These are phyloP conservation scores for Spatholobus suberectus DNA, from an alignment of 306 rosid species.

Conservation along the genomic window DNA sequence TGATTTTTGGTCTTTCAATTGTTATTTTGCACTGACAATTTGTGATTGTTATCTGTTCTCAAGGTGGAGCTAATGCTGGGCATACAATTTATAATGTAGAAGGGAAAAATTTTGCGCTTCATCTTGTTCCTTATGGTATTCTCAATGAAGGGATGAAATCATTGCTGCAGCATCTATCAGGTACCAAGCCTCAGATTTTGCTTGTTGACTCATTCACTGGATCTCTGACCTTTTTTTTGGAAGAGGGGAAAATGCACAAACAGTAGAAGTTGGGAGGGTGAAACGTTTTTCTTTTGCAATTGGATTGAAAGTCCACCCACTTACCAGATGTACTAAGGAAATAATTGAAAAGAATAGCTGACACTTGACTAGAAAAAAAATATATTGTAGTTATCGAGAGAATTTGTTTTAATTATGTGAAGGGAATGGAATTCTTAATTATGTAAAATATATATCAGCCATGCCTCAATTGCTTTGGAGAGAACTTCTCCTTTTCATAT, in stretches of 20 bases:
- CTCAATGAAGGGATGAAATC: slow-evolving; percentile 93
- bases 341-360: background rate
- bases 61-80: slow-evolving; percentile 99
- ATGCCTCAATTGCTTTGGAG: background rate
- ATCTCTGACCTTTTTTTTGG: slow-evolving; percentile 12
- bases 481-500: background rate
- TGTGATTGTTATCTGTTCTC: background rate
- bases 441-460: background rate
- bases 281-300: slow-evolving; percentile 16
- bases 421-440: slow-evolving; percentile 1
- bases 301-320: slow-evolving; percentile 9
- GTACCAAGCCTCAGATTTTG: slow-evolving; percentile 34
- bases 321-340: background rate
- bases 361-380: slow-evolving; percentile 16
- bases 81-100: slow-evolving; percentile 94
- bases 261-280: background rate
- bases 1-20: background rate
- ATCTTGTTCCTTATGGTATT: slow-evolving; percentile 94
- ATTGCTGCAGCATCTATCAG: slow-evolving; percentile 94
- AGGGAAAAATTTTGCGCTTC: slow-evolving; percentile 97
- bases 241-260: background rate
- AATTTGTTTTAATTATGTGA: background rate
- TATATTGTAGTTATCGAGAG: background rate
- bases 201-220: background rate
- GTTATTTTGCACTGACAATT: slow-evolving; percentile 30